Base-by-base conservation (phyloP, 1,284 basidiomycete species). In the Ganoderma leucocontextum region DNA sequence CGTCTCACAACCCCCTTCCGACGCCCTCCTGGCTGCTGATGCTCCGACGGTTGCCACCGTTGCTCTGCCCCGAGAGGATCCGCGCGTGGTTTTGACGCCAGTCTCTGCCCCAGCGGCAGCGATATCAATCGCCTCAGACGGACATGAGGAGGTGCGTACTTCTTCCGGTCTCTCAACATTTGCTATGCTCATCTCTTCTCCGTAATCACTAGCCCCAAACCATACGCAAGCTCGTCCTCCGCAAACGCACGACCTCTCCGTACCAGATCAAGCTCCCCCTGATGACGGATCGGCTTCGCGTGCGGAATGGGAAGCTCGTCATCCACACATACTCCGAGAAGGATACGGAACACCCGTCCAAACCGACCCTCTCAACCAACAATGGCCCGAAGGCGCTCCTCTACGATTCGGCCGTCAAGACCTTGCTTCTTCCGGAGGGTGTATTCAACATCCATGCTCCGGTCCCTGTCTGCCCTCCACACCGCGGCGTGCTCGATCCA, bases 201-300 rank as follows among this genome's bases (percentile, higher is more conserved):
- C 19, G 29, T 4, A 52, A 35, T 15, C 36, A 12, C 13, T 42
- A 74, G 73, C 58, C 65, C 2, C 69, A 71, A 25, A 72, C 73
- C 5, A 22, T 65, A 3, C 71, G 67, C 15, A 69, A 62, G 44
- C 66, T 74, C 49, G 52, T 68, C 15, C 62, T 74, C 17, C 66
- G 73, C 35, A 74, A 73, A n/a, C 71, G 73, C 22, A 57, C 71
- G 10, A 72, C 69, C 22, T 70, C 73, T 5, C 73, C 73, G 1
- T 73, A 70, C 59, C 73, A 74, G 49, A 64, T 74, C 63, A 72
- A 69, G 59, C 60, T 74, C 22, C 70, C 71, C 17, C 60, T 62
- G 22, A 71, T 71, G 73, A 29, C 55, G 17, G 67, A 55, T 35
- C 70, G 73, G 4, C 39, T 69, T 19, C 62, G 64, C 8, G 73